Conservation (phyloP, 345 rosid species). For the Gossypium ekmanianum region DNA sequence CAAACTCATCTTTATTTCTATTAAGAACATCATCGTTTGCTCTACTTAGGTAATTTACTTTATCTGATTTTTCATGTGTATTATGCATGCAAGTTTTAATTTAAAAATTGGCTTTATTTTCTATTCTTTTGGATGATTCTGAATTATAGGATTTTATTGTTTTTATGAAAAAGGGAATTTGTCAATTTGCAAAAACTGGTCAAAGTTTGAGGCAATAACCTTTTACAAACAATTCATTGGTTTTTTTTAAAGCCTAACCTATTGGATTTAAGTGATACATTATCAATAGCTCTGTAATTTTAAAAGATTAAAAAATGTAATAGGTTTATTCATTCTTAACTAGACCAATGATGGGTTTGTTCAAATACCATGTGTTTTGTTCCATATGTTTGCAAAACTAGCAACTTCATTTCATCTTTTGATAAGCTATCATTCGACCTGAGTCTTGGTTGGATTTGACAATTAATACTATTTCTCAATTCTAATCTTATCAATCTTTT, state of each 20-base stretch:
- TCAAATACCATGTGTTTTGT: neutral
- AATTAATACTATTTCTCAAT: neutral
- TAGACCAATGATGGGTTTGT: neutral
- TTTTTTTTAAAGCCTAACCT: neutral
- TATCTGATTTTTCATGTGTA: neutral
- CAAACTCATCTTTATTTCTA: conserved; percentile 71
- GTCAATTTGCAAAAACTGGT: too few species aligned
- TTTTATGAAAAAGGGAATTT: too few species aligned
- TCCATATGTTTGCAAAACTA: neutral
- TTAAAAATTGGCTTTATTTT: neutral
- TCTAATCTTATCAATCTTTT: neutral
- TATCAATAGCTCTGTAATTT: neutral
- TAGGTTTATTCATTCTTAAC: neutral
- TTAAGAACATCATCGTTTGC: conserved; percentile 82
- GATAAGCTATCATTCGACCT: too few species aligned
- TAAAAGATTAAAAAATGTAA: neutral
- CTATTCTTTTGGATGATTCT: neutral
- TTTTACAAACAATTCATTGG: neutral
- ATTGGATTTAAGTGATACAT: neutral
- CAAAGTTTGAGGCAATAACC: too few species aligned
- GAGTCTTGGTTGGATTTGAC: neutral
- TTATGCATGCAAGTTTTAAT: neutral
- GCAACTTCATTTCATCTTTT: too few species aligned
- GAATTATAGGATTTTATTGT: neutral
- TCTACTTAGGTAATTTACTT: conserved; percentile 37